Conservation (phyloP, 164 flowering plant genomes). For the Kingdonia uniflora region DNA sequence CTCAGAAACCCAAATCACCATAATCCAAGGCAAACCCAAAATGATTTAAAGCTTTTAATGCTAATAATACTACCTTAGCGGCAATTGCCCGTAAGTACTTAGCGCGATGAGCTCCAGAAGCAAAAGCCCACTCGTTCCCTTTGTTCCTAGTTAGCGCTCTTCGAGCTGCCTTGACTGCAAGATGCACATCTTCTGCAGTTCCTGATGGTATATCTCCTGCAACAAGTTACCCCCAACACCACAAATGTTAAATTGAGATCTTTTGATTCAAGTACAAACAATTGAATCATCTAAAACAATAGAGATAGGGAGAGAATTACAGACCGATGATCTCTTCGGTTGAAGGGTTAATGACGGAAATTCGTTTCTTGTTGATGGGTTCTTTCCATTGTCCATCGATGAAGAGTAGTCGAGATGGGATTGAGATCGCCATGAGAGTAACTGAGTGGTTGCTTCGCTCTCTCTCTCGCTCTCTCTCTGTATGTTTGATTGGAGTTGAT, state of each 20-base stretch:
- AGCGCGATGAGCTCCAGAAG: slow-evolving; percentile 87
- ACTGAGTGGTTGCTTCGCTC: too few species aligned
- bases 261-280: neutral
- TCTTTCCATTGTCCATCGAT: slow-evolving; percentile 84
- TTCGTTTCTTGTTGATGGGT: slow-evolving; percentile 48
- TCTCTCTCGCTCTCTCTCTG: too few species aligned
- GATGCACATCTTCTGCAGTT: slow-evolving; percentile 80
- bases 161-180: slow-evolving; percentile 82
- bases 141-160: slow-evolving; percentile 49
- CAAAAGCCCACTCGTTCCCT: slow-evolving; percentile 65
- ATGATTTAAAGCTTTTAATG: too few species aligned
- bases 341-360: slow-evolving; percentile 77
- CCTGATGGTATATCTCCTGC: slow-evolving; percentile 90
- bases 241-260: neutral
- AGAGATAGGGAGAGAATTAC: slow-evolving; percentile 5
- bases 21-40: too few species aligned
- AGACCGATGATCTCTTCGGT: slow-evolving; percentile 72
- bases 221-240: neutral
- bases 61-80: slow-evolving; percentile 54
- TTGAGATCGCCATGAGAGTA: slow-evolving; percentile 48
- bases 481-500: too few species aligned
- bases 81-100: slow-evolving; percentile 90
- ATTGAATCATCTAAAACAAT: neutral
- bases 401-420: slow-evolving; percentile 70
- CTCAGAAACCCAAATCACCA: too few species aligned